These are phyloP conservation scores for Tylopilus intermedius DNA, from an alignment of 768 basidiomycete species.

Conservation along the genomic window DNA sequence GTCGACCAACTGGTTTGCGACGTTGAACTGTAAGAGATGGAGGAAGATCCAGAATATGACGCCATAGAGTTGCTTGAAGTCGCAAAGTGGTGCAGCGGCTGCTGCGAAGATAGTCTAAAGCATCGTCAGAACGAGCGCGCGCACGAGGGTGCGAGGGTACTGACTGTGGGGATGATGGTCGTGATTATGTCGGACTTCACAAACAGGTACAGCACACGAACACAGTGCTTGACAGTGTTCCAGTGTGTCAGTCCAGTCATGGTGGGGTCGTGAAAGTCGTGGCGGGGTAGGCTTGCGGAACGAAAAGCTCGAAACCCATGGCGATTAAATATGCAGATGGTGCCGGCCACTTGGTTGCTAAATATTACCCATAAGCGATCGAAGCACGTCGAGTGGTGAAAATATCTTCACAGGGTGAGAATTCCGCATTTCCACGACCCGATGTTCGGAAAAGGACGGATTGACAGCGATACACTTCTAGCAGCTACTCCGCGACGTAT, in stretches of 20 bases:
- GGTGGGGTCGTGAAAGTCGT: conserved; percentile 18
- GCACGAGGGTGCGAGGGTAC: not conserved
- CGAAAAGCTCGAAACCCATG: not conserved
- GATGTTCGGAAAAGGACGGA: conserved; percentile 2
- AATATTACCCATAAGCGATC: conserved; percentile 5
- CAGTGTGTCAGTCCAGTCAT: conserved; percentile 17
- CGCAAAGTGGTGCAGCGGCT: conserved; percentile 30
- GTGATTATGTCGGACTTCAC: conserved; percentile 25
- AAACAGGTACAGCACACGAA: conserved; percentile 22
- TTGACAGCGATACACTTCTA: not conserved
- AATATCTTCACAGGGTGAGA: conserved; percentile 12
- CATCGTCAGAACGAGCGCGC: not conserved
- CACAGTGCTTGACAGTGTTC: conserved; percentile 8
- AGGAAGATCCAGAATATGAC: conserved; percentile 43
- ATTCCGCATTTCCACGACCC: conserved; percentile 1
- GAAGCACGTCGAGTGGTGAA: not conserved
- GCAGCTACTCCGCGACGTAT: conserved; percentile 1
- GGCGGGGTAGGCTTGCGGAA: not conserved
- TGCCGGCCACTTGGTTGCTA: not conserved
- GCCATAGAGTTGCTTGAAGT: conserved; percentile 19
- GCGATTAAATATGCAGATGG: conserved; percentile 19
- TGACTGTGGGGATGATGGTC: conserved; percentile 26
- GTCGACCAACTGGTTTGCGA: conserved; percentile 39
- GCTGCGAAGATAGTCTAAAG: conserved; percentile 33
- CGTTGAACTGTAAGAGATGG: conserved; percentile 42